Conservation (phyloP, 2,329 filamentous ascomycete genomes). For the Aspergillus fijiensis region DNA sequence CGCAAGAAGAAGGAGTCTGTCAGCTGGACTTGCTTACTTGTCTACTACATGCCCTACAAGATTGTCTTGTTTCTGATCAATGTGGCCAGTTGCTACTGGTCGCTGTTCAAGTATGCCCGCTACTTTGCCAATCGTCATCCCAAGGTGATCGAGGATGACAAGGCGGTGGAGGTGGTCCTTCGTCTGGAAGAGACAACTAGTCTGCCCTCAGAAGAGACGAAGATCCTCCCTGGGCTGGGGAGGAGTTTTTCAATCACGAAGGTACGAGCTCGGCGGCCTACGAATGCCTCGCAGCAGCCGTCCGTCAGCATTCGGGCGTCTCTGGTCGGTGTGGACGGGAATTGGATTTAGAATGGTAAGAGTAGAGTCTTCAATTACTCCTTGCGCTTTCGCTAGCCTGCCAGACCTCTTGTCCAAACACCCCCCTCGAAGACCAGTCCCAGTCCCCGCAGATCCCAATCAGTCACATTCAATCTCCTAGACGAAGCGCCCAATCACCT, state of each 20-base stretch:
- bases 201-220: background rate
- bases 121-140: constrained; percentile 52
- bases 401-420: too few relatives aligned
- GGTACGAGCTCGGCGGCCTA: background rate
- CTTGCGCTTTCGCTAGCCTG: too few relatives aligned
- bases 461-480: too few relatives aligned
- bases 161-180: constrained; percentile 37
- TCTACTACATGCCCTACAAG: constrained; percentile 51
- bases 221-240: background rate
- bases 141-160: constrained; percentile 50
- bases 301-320: background rate
- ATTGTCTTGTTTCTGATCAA: constrained; percentile 48
- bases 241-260: constrained; percentile 13
- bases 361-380: too few relatives aligned
- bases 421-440: too few relatives aligned
- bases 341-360: background rate
- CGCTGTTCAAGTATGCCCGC: constrained; percentile 46
- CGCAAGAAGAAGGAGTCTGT: constrained; percentile 47
- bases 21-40: constrained; percentile 35
- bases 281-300: background rate
- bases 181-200: constrained; percentile 18
- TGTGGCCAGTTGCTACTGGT: constrained; percentile 44
- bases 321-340: background rate
- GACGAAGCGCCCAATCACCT: too few relatives aligned
- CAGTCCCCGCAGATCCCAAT: too few relatives aligned